Evolutionary conservation across 2,329 filamentous ascomycete genomes (phyloP).

Genomic region (Trichoderma atrobrunneum): DNA sequence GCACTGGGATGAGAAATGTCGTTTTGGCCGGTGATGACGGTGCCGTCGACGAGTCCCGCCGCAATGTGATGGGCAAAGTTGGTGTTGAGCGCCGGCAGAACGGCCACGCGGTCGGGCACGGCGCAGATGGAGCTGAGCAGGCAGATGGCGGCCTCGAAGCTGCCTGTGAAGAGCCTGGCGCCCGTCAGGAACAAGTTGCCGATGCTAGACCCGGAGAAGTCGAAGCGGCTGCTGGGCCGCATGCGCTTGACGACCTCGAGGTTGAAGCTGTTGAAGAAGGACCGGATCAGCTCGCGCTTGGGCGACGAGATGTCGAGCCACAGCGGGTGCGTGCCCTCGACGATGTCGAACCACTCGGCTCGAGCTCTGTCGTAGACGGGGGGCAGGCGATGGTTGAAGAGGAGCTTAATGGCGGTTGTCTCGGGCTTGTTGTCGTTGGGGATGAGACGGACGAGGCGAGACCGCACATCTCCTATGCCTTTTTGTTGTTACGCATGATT

Average conservation of each 20-base stretch:
- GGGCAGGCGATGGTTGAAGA: conserved; percentile 86
- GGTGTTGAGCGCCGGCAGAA: conserved; percentile 87
- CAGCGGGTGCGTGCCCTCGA: conserved; percentile 75
- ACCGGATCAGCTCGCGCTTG: conserved; percentile 74
- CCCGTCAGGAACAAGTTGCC: conserved; percentile 81
- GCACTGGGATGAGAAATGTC: conserved; percentile 82
- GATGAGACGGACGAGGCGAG: conserved; percentile 82
- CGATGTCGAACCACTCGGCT: conserved; percentile 81
- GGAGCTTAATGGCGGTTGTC: conserved; percentile 69
- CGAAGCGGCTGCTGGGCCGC: conserved; percentile 69
- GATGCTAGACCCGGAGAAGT: conserved; percentile 72
- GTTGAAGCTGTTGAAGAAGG: conserved; percentile 72
- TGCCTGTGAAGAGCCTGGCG: conserved; percentile 85
- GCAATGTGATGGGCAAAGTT: conserved; percentile 96
- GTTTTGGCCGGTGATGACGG: conserved; percentile 84
- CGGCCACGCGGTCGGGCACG: conserved; percentile 72
- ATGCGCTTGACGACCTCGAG: conserved; percentile 75
- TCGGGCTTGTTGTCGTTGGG: conserved; percentile 63
- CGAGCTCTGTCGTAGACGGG: conserved; percentile 57
- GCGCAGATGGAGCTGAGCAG: conserved; percentile 81
- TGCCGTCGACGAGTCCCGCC: conserved; percentile 72
- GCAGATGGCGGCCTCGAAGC: conserved; percentile 90
- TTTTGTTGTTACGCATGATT: neutral
- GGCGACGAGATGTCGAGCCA: conserved; percentile 70
- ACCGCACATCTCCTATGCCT: conserved; percentile 56